These are phyloP conservation scores for Uronychia binucleata DNA, from an alignment of 73 alveolate genomes.

Conservation along the genomic window DNA sequence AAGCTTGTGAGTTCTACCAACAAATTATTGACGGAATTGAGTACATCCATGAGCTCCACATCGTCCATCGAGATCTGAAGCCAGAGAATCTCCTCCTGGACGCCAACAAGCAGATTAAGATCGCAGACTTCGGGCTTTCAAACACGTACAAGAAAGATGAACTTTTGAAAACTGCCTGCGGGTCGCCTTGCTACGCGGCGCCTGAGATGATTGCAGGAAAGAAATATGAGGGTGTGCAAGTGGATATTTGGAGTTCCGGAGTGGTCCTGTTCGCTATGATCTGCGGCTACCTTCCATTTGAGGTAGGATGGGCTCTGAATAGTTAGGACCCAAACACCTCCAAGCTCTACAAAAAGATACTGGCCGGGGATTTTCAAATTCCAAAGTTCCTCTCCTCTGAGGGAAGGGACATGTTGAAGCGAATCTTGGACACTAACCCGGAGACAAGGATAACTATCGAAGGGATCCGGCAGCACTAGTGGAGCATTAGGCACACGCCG, in stretches of 20 bases:
- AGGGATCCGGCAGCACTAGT: constrained; percentile 83
- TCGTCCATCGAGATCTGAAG: constrained; percentile 58
- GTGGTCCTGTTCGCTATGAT: constrained; percentile 70
- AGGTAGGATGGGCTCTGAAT: constrained; percentile 9
- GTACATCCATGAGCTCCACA: constrained; percentile 3
- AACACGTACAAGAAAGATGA: constrained; percentile 77
- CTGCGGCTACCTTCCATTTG: constrained; percentile 72
- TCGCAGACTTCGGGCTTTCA: constrained; percentile 67
- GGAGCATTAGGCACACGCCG: constrained; percentile 22
- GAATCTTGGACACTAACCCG: constrained; percentile 79
- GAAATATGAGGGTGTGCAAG: constrained; percentile 60
- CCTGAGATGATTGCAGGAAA: constrained; percentile 85
- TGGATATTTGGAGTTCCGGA: constrained; percentile 77
- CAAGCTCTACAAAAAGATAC: constrained; percentile 74
- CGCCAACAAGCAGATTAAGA: constrained; percentile 53
- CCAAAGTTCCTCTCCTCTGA: constrained; percentile 69
- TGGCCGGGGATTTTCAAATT: constrained; percentile 65
- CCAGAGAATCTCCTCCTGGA: constrained; percentile 71
- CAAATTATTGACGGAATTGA: constrained; percentile 23
- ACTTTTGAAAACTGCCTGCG: constrained; percentile 84
- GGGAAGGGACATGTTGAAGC: constrained; percentile 67
- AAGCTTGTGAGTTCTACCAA: constrained; percentile 74
- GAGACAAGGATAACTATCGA: constrained; percentile 74
- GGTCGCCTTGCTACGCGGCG: constrained; percentile 92
- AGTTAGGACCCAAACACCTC: constrained; percentile 68